Evolutionary conservation across 164 flowering plant genomes (phyloP).

Genomic region (Magnolia sinica): DNA sequence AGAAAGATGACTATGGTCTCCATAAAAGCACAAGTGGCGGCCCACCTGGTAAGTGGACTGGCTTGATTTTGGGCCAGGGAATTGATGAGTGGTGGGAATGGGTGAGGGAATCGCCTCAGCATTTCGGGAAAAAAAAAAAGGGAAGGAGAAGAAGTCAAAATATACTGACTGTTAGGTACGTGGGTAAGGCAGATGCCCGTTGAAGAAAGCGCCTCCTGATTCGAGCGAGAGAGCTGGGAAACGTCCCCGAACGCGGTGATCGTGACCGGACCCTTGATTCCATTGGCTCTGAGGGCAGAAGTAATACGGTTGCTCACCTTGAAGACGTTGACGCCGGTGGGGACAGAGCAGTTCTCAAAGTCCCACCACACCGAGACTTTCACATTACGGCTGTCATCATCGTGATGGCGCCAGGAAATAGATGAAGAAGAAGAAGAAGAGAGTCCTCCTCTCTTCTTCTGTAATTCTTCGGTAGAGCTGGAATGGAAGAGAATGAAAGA

Average conservation of each 20-base stretch:
- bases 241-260: constrained; percentile 86
- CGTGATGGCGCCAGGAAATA: constrained; percentile 21
- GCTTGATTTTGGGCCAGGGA: no score
- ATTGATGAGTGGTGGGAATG: no score
- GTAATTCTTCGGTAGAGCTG: not conserved
- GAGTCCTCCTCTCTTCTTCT: not conserved
- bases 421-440: constrained; percentile 15
- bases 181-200: constrained; percentile 72
- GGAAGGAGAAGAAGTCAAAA: not conserved
- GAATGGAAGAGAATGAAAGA: constrained; percentile 3
- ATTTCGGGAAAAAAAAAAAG: no score
- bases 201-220: constrained; percentile 62
- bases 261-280: constrained; percentile 77
- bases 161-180: constrained; percentile 52
- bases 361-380: constrained; percentile 98
- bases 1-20: no score
- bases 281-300: constrained; percentile 60
- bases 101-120: no score
- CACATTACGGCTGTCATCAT: constrained; percentile 46
- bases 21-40: no score
- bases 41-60: no score
- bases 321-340: constrained; percentile 46
- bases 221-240: constrained; percentile 49
- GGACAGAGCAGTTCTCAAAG: constrained; percentile 70
- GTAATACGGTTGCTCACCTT: constrained; percentile 47